phyloP scores from a whole-genome alignment of 1,284 basidiomycete species.

The Marasmius oreades region DNA sequence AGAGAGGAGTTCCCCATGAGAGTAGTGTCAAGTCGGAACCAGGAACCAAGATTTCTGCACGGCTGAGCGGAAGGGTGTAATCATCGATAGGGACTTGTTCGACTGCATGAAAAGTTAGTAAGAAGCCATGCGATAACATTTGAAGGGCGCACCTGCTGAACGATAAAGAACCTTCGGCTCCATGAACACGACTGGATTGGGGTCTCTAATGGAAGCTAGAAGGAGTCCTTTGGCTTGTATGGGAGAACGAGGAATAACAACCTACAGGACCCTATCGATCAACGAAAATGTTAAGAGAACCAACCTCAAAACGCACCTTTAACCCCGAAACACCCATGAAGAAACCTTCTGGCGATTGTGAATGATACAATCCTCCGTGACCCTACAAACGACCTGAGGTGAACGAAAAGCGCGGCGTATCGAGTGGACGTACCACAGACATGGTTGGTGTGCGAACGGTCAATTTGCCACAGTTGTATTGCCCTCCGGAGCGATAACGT shows the following conservation, averaged over 20 bases:
- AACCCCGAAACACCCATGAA: conserved; percentile 90
- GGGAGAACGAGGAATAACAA: conserved; percentile 90
- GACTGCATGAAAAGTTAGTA: conserved; percentile 39
- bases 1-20: conserved; percentile 90
- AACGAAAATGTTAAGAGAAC: conserved; percentile 1
- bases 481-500: conserved; percentile 85
- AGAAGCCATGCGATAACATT: neutral
- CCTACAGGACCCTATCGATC: conserved; percentile 34
- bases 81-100: conserved; percentile 93
- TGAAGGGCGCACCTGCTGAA: conserved; percentile 52
- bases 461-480: conserved; percentile 79
- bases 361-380: conserved; percentile 92
- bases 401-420: neutral
- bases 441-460: conserved; percentile 88
- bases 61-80: conserved; percentile 76
- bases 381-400: conserved; percentile 38
- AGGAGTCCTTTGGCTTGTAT: conserved; percentile 93
- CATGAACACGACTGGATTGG: conserved; percentile 92
- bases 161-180: conserved; percentile 92
- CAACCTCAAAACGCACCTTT: conserved; percentile 52
- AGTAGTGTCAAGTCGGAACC: conserved; percentile 87
- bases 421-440: conserved; percentile 57
- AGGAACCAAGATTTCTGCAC: conserved; percentile 70
- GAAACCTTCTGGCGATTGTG: conserved; percentile 92
- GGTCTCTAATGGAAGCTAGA: conserved; percentile 82